Conservation (phyloP, 805 yeast genomes). For the Tetrapisispora fleetii region DNA sequence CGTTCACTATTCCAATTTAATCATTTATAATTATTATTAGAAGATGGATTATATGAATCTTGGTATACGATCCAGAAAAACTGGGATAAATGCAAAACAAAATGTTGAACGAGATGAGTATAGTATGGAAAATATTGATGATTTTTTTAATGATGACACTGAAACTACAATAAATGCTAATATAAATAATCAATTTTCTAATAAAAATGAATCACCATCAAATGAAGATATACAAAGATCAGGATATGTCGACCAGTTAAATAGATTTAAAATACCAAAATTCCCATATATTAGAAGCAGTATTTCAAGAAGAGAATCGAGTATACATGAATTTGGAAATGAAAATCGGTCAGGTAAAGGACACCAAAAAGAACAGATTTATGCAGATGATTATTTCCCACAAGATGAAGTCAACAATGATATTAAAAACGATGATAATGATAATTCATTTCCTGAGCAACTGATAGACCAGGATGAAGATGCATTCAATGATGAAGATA, state of each 20-base stretch:
- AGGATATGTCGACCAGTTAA: background rate
- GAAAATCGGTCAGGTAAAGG: too few species aligned
- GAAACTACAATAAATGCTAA: slow-evolving; percentile 6
- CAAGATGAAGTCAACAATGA: background rate
- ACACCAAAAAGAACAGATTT: background rate
- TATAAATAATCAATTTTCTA: slow-evolving; percentile 2
- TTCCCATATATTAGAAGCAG: slow-evolving; percentile 1
- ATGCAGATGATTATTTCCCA: background rate
- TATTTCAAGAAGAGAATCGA: slow-evolving; percentile 5
- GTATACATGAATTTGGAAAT: background rate
- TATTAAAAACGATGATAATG: background rate
- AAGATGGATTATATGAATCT: slow-evolving; percentile 37
- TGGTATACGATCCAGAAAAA: slow-evolving; percentile 55
- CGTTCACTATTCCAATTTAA: background rate
- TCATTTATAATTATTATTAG: background rate
- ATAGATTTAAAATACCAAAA: slow-evolving; percentile 2
- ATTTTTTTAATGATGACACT: slow-evolving; percentile 51
- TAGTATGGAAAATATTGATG: slow-evolving; percentile 36
- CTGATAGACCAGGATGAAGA: background rate
- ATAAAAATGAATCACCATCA: slow-evolving; percentile 13
- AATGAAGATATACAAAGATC: slow-evolving; percentile 12
- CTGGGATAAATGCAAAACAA: slow-evolving; percentile 34
- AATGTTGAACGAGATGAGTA: slow-evolving; percentile 12
- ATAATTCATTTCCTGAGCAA: background rate
- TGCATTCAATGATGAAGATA: background rate